Percentiles rank a stretch among this genome's conserved stretches.
phyloP scores from a whole-genome alignment of 148 eudicot species.

The Nepenthes mirabilis region DNA sequence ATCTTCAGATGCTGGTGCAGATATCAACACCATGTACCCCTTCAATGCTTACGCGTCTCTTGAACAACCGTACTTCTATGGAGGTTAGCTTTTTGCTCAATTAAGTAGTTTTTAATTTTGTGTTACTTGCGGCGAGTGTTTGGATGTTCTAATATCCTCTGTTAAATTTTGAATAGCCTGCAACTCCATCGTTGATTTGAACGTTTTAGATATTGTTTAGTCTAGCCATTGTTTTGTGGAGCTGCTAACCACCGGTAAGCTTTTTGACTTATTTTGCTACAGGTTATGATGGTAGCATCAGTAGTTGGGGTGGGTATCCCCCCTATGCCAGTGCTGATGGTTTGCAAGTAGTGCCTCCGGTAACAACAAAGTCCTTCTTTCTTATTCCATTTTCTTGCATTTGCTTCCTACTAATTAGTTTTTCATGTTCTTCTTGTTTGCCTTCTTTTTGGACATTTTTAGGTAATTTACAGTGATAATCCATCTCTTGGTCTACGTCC shows the following conservation, averaged over 20 bases:
- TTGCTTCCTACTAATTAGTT: neutral
- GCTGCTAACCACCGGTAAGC: neutral
- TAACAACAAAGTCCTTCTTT: constrained; percentile 21
- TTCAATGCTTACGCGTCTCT: constrained; percentile 39
- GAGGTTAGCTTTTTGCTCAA: constrained; percentile 41
- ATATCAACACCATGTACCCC: constrained; percentile 28
- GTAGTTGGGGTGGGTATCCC: constrained; percentile 70
- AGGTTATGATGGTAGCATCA: constrained; percentile 64
- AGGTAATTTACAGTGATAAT: constrained; percentile 76
- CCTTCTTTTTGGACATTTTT: constrained; percentile 7
- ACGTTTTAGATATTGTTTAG: neutral
- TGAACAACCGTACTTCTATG: constrained; percentile 70
- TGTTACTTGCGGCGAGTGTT: neutral
- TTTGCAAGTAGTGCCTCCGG: constrained; percentile 86
- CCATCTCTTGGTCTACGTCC: constrained; percentile 64
- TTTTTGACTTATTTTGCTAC: constrained; percentile 9
- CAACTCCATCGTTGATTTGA: neutral
- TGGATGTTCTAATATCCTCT: neutral
- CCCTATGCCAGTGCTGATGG: constrained; percentile 69
- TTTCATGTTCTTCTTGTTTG: neutral
- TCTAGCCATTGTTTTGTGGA: neutral
- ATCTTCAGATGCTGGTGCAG: constrained; percentile 35
- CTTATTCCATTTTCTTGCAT: neutral
- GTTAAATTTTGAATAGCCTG: too few relatives aligned
- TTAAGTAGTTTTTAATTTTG: neutral